Evolutionary conservation across 2,329 filamentous ascomycete genomes (phyloP), one percentile per base, ranked within the genome.

Genomic region (Passalora sequoiae): DNA sequence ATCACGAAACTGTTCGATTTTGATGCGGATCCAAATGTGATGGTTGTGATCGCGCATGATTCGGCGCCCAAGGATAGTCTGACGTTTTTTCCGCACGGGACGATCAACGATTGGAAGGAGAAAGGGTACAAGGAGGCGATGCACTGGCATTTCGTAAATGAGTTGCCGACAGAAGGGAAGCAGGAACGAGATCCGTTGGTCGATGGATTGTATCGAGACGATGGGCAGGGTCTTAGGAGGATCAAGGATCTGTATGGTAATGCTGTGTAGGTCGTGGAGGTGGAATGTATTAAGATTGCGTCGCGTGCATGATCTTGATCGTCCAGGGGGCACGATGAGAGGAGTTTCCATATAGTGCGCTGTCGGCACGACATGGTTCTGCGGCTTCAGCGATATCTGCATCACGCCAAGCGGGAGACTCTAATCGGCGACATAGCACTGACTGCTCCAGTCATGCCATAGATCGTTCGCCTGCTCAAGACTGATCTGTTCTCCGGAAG

Each of bases 111-210:
- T 36, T 57, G 55, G 55, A 43, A 51, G 22, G 13, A 29, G 20
- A 50, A 49, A 13, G 55, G 53, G 2, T 51, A 40, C 16, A 54
- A 54, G 40, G 46, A 49, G 45, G 33, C 30, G 24, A 53, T 54
- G 48, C 51, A 54, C 40, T 56, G 53, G 53, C 38, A 52, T 29
- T 56, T 56, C 37, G 42, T 56, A 20, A 53, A 54, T 29, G 53
- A 56, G 45, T 29, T 56, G 38, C 53, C 53, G 10, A 43, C 40
- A 7, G 43, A 50, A 10, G 49, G 53, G n/a, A 44, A 49, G 19
- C 24, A 27, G 4, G 41, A 30, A 1, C 39, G 43, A 16, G 45
- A 39, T 6, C 31, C 49, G 25, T 31, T 54, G 32, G 37, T 44
- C 1, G 53, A 56, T 46, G 53, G 53, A 9, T 33, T 56, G 15